Base-by-base conservation (phyloP, 371 early-diverging fungal genomes). In the Smittium culicis region DNA sequence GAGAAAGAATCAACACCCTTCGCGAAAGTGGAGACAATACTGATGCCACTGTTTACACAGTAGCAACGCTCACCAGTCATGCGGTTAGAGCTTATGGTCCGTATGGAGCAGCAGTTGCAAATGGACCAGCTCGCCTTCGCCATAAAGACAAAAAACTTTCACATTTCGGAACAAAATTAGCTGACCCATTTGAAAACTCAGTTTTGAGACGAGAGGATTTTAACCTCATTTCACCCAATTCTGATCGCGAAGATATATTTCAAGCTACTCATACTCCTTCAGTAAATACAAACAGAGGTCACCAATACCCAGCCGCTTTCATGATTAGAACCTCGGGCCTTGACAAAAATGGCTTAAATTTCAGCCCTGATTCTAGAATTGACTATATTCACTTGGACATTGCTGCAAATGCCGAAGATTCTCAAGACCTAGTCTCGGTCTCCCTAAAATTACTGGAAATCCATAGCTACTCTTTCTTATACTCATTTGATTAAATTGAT, bases 1-100 rank as follows among this genome's bases (percentile, higher is more conserved):
- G 86, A 71, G 92, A 93, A 75, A 73, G 75, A 57, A 86, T 85
- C 1, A 34, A 91, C 66, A 82, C 80, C 0, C 77, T 82, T 24
- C 79, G 83, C 28, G 67, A 78, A 56, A 68, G 76, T 1, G 75
- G 77, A 24, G 75, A 76, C 25, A 54, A 30, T 31, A 77, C 79
- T 1, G 85, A 84, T 11, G 77, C 83, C 1, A 80, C 82, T 29
- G 72, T 92, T 16, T 88, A 88, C 74, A 92, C 92, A 0, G 87
- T 89, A 17, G 92, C 92, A 8, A 93, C 93, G 3, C 79, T 93
- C 70, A 93, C 93, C 0, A 90, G 92, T 32, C 92, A 92, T 68
- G 90, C 86, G 27, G 80, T 89, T 61, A 82, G 87, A 32, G 90
- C 92, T 16, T 87, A 87, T 67, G 89, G 86, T 17, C 80, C 79